A percentile compares a stretch with the other conserved stretches of the same genome.
These are phyloP conservation scores for Eutrema salsugineum DNA, from an alignment of 441 rosid species.

Conservation along the genomic window DNA sequence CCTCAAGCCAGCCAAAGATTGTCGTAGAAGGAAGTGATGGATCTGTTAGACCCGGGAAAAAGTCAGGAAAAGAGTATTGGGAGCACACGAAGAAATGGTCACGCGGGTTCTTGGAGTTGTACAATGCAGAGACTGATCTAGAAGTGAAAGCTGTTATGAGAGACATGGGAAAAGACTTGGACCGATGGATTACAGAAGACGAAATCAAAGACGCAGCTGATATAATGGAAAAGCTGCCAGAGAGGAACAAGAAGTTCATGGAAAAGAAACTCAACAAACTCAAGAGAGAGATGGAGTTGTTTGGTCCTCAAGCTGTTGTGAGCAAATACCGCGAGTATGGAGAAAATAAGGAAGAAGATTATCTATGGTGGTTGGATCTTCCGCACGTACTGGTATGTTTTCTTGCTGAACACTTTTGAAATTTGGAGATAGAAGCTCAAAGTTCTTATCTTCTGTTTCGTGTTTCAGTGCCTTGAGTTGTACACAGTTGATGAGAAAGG, in stretches of 20 bases:
- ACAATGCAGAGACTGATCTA: slow-evolving; percentile 80
- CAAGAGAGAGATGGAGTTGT: slow-evolving; percentile 87
- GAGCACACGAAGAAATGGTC: slow-evolving; percentile 96
- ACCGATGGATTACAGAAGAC: slow-evolving; percentile 91
- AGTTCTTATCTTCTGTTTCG: background rate
- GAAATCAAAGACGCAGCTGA: slow-evolving; percentile 84
- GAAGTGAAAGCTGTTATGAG: slow-evolving; percentile 78
- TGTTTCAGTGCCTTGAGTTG: slow-evolving; percentile 74
- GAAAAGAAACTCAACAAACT: slow-evolving; percentile 80
- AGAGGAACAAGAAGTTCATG: slow-evolving; percentile 60
- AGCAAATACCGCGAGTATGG: slow-evolving; percentile 86
- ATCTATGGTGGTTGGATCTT: slow-evolving; percentile 96
- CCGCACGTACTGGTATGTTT: slow-evolving; percentile 74
- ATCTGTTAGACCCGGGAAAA: slow-evolving; percentile 74
- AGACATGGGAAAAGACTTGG: slow-evolving; percentile 90
- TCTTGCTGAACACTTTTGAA: background rate
- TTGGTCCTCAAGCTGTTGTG: slow-evolving; percentile 93
- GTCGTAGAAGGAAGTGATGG: slow-evolving; percentile 89
- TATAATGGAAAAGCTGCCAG: slow-evolving; percentile 57
- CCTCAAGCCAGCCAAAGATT: slow-evolving; percentile 45
- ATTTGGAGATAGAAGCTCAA: slow-evolving; percentile 5
- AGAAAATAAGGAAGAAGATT: slow-evolving; percentile 76
- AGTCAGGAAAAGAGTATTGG: slow-evolving; percentile 87
- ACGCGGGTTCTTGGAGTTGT: slow-evolving; percentile 72
- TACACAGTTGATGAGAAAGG: slow-evolving; percentile 53